Evolutionary conservation across 1,284 basidiomycete species (phyloP).

Genomic region (Rugosomyces carneus): DNA sequence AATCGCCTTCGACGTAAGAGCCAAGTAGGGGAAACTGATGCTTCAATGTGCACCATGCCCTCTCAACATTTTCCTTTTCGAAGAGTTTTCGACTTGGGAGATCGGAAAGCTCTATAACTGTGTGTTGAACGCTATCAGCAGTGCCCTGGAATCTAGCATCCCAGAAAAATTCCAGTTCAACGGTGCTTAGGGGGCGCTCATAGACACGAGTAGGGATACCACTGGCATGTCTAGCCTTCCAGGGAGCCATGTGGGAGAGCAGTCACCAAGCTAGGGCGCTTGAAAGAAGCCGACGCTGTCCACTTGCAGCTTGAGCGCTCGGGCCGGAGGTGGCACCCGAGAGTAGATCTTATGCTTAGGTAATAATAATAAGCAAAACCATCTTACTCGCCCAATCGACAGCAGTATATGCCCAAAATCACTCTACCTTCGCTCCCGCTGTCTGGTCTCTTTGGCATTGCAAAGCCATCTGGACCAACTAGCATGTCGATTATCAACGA

Average conservation of each 20-base stretch:
- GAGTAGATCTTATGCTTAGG: too few relatives aligned
- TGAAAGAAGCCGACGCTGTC: background rate
- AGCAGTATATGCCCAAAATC: constrained; percentile 58
- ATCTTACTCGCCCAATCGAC: background rate
- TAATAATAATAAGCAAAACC: too few relatives aligned
- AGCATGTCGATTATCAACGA: constrained; percentile 91
- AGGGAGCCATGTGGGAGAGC: background rate
- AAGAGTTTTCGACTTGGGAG: constrained; percentile 15
- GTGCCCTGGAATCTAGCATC: constrained; percentile 38
- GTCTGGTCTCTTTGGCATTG: constrained; percentile 77
- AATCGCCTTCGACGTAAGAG: constrained; percentile 28
- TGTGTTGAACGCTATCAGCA: constrained; percentile 35
- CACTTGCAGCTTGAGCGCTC: too few relatives aligned
- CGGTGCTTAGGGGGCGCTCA: constrained; percentile 34
- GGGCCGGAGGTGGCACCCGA: too few relatives aligned
- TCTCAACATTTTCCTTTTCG: constrained; percentile 26
- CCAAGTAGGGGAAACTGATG: constrained; percentile 42
- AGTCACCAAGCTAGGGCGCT: background rate
- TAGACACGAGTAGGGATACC: constrained; percentile 19
- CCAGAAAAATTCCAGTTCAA: constrained; percentile 40
- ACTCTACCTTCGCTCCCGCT: constrained; percentile 50
- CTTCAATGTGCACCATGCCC: constrained; percentile 40
- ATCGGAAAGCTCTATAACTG: constrained; percentile 25
- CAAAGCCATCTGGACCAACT: constrained; percentile 83
- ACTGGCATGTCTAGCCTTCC: constrained; percentile 4